Evolutionary conservation across 2,329 filamentous ascomycete genomes (phyloP), one percentile per base, ranked within the genome.

Genomic region (Albifimbria verrucaria): DNA sequence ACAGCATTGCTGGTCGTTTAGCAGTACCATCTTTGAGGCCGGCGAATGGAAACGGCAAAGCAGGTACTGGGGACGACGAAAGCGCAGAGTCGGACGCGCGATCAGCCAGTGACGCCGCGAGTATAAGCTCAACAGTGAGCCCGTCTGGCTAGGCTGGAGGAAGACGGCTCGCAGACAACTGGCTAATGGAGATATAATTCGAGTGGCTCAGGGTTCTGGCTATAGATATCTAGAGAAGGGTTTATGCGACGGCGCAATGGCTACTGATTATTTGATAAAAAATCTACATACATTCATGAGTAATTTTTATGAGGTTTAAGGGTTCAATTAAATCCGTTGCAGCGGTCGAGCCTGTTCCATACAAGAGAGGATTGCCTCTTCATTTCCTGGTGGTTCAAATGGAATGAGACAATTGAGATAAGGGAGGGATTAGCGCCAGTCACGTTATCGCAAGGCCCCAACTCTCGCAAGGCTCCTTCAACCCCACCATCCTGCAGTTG

Each of bases 71-170:
- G 28, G 70, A 69, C 5, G 68, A 68, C 22, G 67, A 72, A 4
- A 68, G 62, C 18, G 68, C 62, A 7, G 70, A 69, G 52, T 72
- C 70, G 26, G 72, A 73, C 45, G 56, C 59, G 55, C 65, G 66
- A 22, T 73, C 71, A 22, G 60, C 58, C 11, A 75, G 72, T 53
- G 72, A 74, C 24, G 60, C 59, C 15, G 68, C 67, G 1, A 74
- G 72, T 54, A 59, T 72, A 49, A 66, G 64, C 7, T 74, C 73
- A 20, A 67, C 62, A 7, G 58, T 65, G 7, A 68, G 67, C 50
- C 65, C 63, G 18, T 39, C 32, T 39, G 32, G 32, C 32, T 39
- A 12, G n/a, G n/a, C n/a, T n/a, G n/a, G n/a, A n/a, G n/a, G n/a
- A 15, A 39, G 12, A 39, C 32, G 18, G 11, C 32, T 15, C 5